phyloP scores from a whole-genome alignment of 176 grass and related monocot genomes.

The sorghum (Sorghum bicolor) region DNA sequence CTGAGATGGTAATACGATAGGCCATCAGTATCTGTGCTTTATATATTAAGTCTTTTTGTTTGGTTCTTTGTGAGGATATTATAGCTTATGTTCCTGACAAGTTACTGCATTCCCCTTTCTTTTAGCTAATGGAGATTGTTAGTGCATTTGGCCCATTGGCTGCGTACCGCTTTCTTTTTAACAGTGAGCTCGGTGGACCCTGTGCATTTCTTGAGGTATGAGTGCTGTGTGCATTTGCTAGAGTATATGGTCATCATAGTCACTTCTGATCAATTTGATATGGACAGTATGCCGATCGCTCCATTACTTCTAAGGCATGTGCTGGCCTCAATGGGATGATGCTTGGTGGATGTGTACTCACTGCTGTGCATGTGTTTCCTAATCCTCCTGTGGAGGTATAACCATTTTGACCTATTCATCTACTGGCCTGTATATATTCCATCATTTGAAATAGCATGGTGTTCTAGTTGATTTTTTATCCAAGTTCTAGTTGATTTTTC shows the following conservation, averaged over 20 bases:
- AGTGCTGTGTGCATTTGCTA: conserved; percentile 22
- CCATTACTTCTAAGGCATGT: conserved; percentile 81
- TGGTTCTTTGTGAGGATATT: conserved; percentile 12
- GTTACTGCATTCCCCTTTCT: conserved; percentile 24
- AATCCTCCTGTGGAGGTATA: conserved; percentile 49
- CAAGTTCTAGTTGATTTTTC: conserved; percentile 23
- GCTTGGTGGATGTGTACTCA: conserved; percentile 69
- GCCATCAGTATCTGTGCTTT: conserved; percentile 16
- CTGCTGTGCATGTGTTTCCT: conserved; percentile 62
- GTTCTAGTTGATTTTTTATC: conserved; percentile 18
- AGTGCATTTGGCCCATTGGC: conserved; percentile 74
- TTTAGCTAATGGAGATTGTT: conserved; percentile 94
- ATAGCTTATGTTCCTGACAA: conserved; percentile 19
- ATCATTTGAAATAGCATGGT: conserved; percentile 26
- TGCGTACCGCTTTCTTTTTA: conserved; percentile 65
- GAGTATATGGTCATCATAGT: conserved; percentile 8
- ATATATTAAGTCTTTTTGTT: conserved; percentile 27
- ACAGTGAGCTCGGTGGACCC: conserved; percentile 55
- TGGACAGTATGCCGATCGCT: conserved; percentile 73
- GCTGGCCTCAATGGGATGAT: conserved; percentile 94
- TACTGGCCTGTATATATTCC: conserved; percentile 18
- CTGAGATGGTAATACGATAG: conserved; percentile 62
- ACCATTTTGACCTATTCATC: conserved; percentile 28
- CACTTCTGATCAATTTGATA: conserved; percentile 34
- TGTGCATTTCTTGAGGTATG: conserved; percentile 96